phyloP scores from a whole-genome alignment of 352 stramenopile genomes.

The Phytophthora cactorum region DNA sequence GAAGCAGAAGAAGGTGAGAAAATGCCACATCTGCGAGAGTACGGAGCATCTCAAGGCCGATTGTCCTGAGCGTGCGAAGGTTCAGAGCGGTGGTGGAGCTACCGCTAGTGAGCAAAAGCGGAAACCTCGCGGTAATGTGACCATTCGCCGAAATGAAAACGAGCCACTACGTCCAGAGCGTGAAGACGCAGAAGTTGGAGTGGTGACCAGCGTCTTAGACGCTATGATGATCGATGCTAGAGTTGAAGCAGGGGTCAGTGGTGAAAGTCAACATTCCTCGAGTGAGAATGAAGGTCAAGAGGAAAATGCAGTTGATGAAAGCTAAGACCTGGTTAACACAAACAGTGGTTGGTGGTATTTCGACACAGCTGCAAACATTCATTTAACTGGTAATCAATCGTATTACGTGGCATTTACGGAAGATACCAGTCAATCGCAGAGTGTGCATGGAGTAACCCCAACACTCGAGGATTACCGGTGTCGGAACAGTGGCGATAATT shows the following conservation, averaged over 20 bases:
- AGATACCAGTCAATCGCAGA: background rate
- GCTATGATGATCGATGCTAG: background rate
- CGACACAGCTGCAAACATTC: slow-evolving; percentile 2
- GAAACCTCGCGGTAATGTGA: background rate
- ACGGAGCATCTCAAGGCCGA: slow-evolving; percentile 2
- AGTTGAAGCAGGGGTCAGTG: background rate
- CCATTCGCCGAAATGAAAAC: background rate
- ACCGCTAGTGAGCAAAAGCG: slow-evolving; percentile 9
- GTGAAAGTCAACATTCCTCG: background rate
- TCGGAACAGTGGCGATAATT: background rate
- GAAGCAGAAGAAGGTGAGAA: background rate
- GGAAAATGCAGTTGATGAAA: background rate
- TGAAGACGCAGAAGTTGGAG: background rate
- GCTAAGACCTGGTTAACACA: background rate
- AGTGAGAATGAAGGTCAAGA: background rate
- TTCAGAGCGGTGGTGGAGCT: background rate
- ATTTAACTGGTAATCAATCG: background rate
- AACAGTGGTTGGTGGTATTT: slow-evolving; percentile 1
- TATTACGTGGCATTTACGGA: slow-evolving; percentile 1
- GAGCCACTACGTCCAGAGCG: background rate
- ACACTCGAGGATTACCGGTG: background rate
- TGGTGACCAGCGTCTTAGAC: background rate
- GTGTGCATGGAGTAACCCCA: background rate
- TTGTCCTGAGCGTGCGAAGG: slow-evolving; percentile 3
- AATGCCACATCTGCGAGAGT: slow-evolving; percentile 11